Base-by-base conservation (phyloP, 305 asterid genomes). In the Solanum hybrid region DNA sequence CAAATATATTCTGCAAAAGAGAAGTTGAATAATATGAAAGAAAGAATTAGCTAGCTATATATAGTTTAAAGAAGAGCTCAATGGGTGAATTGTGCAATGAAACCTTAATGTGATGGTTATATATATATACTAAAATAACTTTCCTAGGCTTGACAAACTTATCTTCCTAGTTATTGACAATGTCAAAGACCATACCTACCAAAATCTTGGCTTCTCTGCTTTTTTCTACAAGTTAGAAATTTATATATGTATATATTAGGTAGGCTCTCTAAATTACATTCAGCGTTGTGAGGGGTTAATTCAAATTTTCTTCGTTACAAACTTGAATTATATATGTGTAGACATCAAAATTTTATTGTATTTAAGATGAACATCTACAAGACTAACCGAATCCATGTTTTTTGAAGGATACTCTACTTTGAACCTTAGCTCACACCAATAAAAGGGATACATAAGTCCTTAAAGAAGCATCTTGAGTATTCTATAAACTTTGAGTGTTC, bases 71-170 rank as follows among this genome's bases (percentile, higher is more conserved):
- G 82, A 70, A 89, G 5, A 70, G n/a, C 20, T 38, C 29, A 82
- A 83, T 83, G 36, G 83, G 12, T 83, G 73, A 81, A 68, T 82
- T 24, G 84, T 82, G 20, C 90, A 82, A 89, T 87, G 82, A 22
- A 89, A 79, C 80, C 31, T 80, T 57, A 33, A 70, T 32, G 77
- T 57, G 77, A 61, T 85, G 33, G 51, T 32, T 61, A 61, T 57
- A 57, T 61, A 51, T 41, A 41, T 12, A 11, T 31, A 84, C 88
- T 57, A 85, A 45, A 85, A 57, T 57, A 85, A 57, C 65, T 31
- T 85, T 57, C 32, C 88, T 29, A 17, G 88, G 1, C 88, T 83
- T 83, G 88, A 29, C 77, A 85, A 85, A 51, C 13, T 22, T 57
- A 32, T 85, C 78, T 85, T 57, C 88, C 88, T 85, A 85, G 31